Base-by-base conservation (phyloP, 441 rosid genomes). In the Aleurites moluccanus region DNA sequence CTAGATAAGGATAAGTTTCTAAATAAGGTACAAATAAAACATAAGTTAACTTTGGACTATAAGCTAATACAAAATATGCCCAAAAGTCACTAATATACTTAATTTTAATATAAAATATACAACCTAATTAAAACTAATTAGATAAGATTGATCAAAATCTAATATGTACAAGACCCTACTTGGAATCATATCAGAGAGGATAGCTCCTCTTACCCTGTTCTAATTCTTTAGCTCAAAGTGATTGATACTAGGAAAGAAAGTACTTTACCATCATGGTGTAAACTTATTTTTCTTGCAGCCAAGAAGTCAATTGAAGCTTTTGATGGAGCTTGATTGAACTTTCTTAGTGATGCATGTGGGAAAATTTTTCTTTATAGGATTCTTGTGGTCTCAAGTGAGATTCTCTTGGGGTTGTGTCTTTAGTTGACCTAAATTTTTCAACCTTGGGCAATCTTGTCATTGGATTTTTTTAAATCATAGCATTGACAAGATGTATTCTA, bases 211-310 rank as follows among this genome's bases (percentile, higher is more conserved):
- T 25, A 47, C 10, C 27, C 42, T 21, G 10, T 35, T 27, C 30
- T 49, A 9, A 67, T 72, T 61, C 20, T 72, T 45, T 56, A 44
- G 47, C 33, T 20, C 52, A 59, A 18, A 45, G 35, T 72, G 25
- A 38, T 25, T 44, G 55, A 8, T 44, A 15, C 66, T 60, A 0
- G 25, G 2, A n/a, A 25, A 4, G 8, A 23, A 65, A 14, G 8
- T 65, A 3, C 44, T 42, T n/a, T 40, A 38, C 50, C 38, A 6
- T 13, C 28, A 4, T 1, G 5, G 65, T n/a, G 38, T n/a, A 20
- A 20, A 52, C 21, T 52, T 52, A 3, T 52, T 15, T 52, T 52
- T 13, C 56, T 52, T 49, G 53, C 20, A 15, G 18, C 53, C 53
- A 49, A 49, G 20, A 15, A 49, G 53, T 11, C 53, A 15, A 20